phyloP scores from a whole-genome alignment of 2,329 filamentous ascomycete species.

The Nemania bipapillata region DNA sequence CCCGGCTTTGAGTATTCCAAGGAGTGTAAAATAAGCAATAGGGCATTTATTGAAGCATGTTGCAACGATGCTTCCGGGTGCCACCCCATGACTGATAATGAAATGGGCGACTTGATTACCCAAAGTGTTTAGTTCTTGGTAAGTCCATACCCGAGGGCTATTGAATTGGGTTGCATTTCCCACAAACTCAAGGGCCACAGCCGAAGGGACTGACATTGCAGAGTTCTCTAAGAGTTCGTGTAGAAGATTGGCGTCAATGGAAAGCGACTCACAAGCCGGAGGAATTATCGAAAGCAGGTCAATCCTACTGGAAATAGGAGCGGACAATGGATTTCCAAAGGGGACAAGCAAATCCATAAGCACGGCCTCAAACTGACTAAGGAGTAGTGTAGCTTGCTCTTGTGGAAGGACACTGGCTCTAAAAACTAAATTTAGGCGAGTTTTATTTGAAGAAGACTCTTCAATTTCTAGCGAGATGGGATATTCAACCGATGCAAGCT shows the following conservation, averaged over 20 bases:
- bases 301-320: slow-evolving; percentile 51
- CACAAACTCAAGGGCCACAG: slow-evolving; percentile 79
- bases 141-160: slow-evolving; percentile 73
- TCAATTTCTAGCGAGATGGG: slow-evolving; percentile 83
- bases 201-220: slow-evolving; percentile 66
- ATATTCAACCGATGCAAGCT: slow-evolving; percentile 79
- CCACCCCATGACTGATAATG: slow-evolving; percentile 61
- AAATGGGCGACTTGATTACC: slow-evolving; percentile 79
- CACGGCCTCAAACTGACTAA: slow-evolving; percentile 76
- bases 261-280: slow-evolving; percentile 66
- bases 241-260: slow-evolving; percentile 68
- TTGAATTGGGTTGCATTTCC: slow-evolving; percentile 62
- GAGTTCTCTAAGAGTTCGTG: slow-evolving; percentile 81
- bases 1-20: slow-evolving; percentile 84
- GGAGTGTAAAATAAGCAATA: slow-evolving; percentile 82
- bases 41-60: slow-evolving; percentile 87
- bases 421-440: slow-evolving; percentile 75
- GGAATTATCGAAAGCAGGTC: slow-evolving; percentile 73
- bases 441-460: slow-evolving; percentile 57
- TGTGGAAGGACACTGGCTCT: slow-evolving; percentile 71
- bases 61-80: slow-evolving; percentile 72
- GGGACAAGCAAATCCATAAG: slow-evolving; percentile 68
- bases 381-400: slow-evolving; percentile 73
- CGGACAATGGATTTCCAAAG: slow-evolving; percentile 56
- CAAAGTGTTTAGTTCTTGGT: slow-evolving; percentile 73